Conservation (phyloP, 2,329 filamentous ascomycete genomes). For the Bipolaris bicolor region DNA sequence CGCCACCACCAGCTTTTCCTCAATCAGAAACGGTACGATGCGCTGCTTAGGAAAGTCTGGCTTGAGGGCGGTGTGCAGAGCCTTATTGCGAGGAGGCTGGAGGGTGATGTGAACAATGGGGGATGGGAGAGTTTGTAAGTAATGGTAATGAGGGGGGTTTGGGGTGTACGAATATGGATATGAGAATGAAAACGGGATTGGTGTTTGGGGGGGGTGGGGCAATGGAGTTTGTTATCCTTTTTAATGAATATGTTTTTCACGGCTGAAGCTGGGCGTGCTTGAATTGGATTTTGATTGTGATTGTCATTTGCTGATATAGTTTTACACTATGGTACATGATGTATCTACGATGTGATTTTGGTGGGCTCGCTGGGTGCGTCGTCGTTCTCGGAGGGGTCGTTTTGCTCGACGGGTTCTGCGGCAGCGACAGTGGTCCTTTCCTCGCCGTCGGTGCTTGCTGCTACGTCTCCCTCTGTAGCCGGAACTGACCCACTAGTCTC, state of each 20-base stretch:
- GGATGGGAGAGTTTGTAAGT: slow-evolving; percentile 82
- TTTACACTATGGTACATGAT: slow-evolving; percentile 1
- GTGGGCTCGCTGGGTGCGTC: background rate
- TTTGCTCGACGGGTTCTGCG: background rate
- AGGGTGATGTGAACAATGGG: slow-evolving; percentile 95
- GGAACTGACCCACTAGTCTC: background rate
- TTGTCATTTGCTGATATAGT: background rate
- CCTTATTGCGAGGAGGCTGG: slow-evolving; percentile 85
- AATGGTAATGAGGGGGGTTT: background rate
- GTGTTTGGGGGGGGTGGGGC: background rate
- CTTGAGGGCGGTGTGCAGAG: slow-evolving; percentile 85
- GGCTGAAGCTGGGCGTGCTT: background rate
- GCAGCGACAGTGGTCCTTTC: background rate
- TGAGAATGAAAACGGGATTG: background rate
- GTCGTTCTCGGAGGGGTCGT: background rate
- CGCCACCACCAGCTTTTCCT: slow-evolving; percentile 89
- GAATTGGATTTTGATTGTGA: background rate
- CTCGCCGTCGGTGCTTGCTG: background rate
- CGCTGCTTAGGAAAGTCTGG: slow-evolving; percentile 83
- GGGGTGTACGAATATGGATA: background rate
- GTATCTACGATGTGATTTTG: background rate
- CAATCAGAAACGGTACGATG: slow-evolving; percentile 93
- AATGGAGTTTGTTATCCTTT: background rate
- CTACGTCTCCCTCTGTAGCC: background rate
- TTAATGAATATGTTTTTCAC: background rate